phyloP scores from a whole-genome alignment of 768 basidiomycete species.

The Boletales sp. region DNA sequence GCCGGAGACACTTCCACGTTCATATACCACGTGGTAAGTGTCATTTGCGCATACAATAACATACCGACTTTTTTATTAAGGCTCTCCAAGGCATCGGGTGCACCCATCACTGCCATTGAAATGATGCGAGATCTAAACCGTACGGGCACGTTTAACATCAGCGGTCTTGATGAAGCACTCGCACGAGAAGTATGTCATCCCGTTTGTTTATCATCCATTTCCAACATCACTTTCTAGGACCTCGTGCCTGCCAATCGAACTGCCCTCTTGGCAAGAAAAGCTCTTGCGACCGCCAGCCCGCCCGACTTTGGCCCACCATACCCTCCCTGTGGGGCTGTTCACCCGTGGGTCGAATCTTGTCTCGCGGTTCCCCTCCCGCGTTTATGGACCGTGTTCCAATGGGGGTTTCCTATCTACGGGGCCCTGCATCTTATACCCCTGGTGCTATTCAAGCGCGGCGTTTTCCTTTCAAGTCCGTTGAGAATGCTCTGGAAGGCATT shows the following conservation, averaged over 20 bases:
- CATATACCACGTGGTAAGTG: constrained; percentile 69
- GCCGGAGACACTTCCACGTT: constrained; percentile 80
- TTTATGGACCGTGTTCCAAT: constrained; percentile 77
- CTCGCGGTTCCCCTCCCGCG: constrained; percentile 45
- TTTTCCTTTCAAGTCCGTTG: constrained; percentile 63
- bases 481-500: constrained; percentile 61
- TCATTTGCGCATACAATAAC: background rate
- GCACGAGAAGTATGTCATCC: constrained; percentile 40
- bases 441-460: constrained; percentile 72
- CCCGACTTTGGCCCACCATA: constrained; percentile 49
- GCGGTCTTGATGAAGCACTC: constrained; percentile 55
- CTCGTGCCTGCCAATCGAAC: constrained; percentile 50
- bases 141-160: constrained; percentile 50
- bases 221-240: constrained; percentile 38
- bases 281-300: constrained; percentile 28
- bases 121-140: constrained; percentile 64
- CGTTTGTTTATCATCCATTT: background rate
- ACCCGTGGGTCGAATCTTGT: constrained; percentile 65
- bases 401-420: constrained; percentile 82
- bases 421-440: constrained; percentile 88
- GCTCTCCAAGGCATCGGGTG: constrained; percentile 69
- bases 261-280: constrained; percentile 43
- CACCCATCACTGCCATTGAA: constrained; percentile 52
- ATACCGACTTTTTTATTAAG: constrained; percentile 35
- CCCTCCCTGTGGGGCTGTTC: constrained; percentile 68